Evolutionary conservation across 495 filamentous ascomycete genomes (phyloP).

Genomic region (Aspergillus sclerotioniger): DNA sequence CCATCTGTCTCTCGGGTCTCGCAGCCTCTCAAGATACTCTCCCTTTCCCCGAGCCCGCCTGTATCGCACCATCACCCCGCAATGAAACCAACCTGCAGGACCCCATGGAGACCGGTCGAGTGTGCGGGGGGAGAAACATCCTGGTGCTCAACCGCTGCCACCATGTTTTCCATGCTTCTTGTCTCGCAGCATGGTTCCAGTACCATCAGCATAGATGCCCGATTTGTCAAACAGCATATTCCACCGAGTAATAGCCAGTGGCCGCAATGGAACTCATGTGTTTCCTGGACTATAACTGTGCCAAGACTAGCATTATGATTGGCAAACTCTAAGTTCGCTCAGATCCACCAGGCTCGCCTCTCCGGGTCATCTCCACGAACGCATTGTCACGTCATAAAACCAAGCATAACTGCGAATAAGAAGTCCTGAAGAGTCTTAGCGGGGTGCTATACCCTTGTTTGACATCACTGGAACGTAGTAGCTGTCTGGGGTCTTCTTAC

Average conservation of each 20-base stretch:
- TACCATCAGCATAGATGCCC: conserved; percentile 35
- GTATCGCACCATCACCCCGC: not conserved
- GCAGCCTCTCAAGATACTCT: conserved; percentile 6
- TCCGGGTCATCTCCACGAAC: not conserved
- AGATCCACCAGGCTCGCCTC: not conserved
- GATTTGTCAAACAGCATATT: conserved; percentile 33
- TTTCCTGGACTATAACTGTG: not conserved
- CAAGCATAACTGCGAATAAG: no score
- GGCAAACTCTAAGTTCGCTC: not conserved
- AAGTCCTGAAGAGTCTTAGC: no score
- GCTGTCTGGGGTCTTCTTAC: no score
- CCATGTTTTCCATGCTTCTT: conserved; percentile 34
- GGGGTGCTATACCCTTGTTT: no score
- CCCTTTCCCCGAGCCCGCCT: conserved; percentile 4
- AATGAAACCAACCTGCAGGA: not conserved
- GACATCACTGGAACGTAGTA: no score
- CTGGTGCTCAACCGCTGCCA: conserved; percentile 33
- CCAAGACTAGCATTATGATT: not conserved
- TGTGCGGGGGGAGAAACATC: conserved; percentile 4
- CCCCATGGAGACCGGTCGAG: not conserved
- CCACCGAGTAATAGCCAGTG: conserved; percentile 14
- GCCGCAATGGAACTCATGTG: not conserved
- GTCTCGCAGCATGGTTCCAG: conserved; percentile 36
- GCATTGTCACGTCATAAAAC: no score
- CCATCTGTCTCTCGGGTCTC: conserved; percentile 21